Evolutionary conservation across 805 yeast species (phyloP).

Genomic region (Isabelozyma heimii): DNA sequence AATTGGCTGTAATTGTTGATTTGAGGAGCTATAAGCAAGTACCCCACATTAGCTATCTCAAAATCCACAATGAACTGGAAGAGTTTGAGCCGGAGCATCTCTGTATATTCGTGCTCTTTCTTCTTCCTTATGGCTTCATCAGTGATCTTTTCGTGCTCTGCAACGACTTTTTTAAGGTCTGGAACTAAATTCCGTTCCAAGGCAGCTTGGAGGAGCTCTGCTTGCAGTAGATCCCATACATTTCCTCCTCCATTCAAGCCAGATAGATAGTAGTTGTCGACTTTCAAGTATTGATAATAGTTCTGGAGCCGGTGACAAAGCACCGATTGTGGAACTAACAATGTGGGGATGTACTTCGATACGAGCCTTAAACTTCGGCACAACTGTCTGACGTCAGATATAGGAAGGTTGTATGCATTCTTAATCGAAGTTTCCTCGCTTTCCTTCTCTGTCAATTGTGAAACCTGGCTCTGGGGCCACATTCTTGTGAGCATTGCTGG

Average conservation of each 20-base stretch:
- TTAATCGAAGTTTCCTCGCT: constrained; percentile 26
- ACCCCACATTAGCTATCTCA: constrained; percentile 38
- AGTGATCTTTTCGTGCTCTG: constrained; percentile 19
- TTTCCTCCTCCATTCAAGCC: constrained; percentile 38
- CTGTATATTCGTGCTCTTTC: constrained; percentile 14
- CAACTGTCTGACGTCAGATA: constrained; percentile 33
- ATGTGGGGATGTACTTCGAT: constrained; percentile 38
- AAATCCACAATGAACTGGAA: constrained; percentile 40
- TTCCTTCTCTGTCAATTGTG: constrained; percentile 2
- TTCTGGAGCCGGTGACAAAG: constrained; percentile 34
- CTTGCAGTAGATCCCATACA: constrained; percentile 44
- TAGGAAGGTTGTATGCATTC: constrained; percentile 49
- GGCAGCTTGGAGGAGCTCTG: constrained; percentile 54
- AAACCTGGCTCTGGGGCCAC: constrained; percentile 18
- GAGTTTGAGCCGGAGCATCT: constrained; percentile 34
- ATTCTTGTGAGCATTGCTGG: constrained; percentile 43
- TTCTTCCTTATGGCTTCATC: constrained; percentile 9
- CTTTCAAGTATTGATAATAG: constrained; percentile 43
- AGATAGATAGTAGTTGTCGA: constrained; percentile 50
- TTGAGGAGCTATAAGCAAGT: constrained; percentile 26
- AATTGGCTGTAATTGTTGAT: not conserved
- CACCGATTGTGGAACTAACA: constrained; percentile 34
- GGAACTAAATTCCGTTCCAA: constrained; percentile 53
- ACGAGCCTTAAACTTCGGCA: constrained; percentile 35
- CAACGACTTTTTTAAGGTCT: constrained; percentile 22